Conservation (phyloP, 345 rosid genomes). For the Crucihimalaya himalaica region DNA sequence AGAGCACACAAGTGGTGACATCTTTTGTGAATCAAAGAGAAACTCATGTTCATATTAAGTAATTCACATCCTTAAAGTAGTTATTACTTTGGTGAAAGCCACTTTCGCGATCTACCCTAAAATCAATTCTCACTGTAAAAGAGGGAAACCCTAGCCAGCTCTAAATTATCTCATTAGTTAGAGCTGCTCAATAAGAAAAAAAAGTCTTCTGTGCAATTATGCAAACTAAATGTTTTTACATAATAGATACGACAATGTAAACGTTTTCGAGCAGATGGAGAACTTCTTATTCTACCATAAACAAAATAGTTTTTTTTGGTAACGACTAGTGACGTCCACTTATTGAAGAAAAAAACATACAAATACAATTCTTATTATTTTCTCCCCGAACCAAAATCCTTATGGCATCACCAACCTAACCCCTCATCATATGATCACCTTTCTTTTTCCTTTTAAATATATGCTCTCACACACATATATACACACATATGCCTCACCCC, state of each 20-base stretch:
- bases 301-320: not conserved
- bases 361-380: slow-evolving; percentile 2
- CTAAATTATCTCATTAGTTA: not conserved
- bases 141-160: slow-evolving; percentile 36
- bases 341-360: not conserved
- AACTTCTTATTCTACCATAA: not conserved
- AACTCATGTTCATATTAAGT: slow-evolving; percentile 34
- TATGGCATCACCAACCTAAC: slow-evolving; percentile 49
- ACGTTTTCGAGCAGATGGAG: not conserved
- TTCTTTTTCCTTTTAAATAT: slow-evolving; percentile 30
- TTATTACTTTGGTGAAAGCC: slow-evolving; percentile 41
- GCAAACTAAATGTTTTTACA: not conserved
- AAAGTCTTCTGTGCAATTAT: not conserved
- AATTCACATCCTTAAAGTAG: slow-evolving; percentile 24
- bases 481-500: slow-evolving; percentile 9
- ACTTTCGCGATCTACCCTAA: slow-evolving; percentile 26
- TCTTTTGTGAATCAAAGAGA: slow-evolving; percentile 38
- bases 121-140: slow-evolving; percentile 13
- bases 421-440: slow-evolving; percentile 43
- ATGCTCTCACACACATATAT: not conserved
- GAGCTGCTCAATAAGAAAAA: not conserved
- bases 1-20: slow-evolving; percentile 42
- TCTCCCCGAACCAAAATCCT: slow-evolving; percentile 36
- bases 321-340: slow-evolving; percentile 36
- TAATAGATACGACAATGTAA: slow-evolving; percentile 1